A percentile compares a stretch with the other conserved stretches of the same genome.
These are phyloP conservation scores for Mikania micrantha DNA, from an alignment of 129 eudicot species.

Conservation along the genomic window DNA sequence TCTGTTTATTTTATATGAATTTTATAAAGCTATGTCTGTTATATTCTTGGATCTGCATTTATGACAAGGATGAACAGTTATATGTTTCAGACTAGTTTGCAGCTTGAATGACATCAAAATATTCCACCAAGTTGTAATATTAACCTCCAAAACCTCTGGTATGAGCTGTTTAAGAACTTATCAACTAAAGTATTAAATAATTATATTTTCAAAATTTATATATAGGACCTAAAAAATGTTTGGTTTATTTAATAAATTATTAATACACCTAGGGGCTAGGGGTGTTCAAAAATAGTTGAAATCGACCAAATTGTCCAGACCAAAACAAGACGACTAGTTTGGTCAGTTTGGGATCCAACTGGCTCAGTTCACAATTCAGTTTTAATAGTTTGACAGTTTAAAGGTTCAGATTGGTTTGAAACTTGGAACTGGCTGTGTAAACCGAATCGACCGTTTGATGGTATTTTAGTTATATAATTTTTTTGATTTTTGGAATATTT, in stretches of 20 bases:
- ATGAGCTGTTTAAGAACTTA: not conserved
- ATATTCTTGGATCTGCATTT: slow-evolving; percentile 25
- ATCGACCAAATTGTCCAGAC: too few species aligned
- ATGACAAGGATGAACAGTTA: slow-evolving; percentile 22
- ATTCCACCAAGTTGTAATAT: slow-evolving; percentile 11
- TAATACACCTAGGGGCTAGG: not conserved
- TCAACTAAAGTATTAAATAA: not conserved
- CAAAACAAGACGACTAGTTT: too few species aligned
- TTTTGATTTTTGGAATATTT: too few species aligned
- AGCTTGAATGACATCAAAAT: not conserved
- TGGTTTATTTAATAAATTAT: too few species aligned
- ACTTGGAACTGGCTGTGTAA: too few species aligned
- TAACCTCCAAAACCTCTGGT: not conserved
- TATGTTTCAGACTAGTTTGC: slow-evolving; percentile 18
- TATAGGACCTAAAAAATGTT: not conserved
- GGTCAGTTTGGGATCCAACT: too few species aligned
- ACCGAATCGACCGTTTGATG: too few species aligned
- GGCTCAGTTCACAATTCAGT: too few species aligned
- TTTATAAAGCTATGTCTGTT: slow-evolving; percentile 3
- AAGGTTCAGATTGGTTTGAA: too few species aligned
- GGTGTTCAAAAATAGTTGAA: too few species aligned
- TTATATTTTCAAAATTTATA: not conserved
- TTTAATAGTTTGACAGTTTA: too few species aligned
- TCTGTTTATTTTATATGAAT: not conserved
- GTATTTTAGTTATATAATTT: too few species aligned